Evolutionary conservation across 257 asterid species (phyloP).

Genomic region (Paraleonurus japonicus): DNA sequence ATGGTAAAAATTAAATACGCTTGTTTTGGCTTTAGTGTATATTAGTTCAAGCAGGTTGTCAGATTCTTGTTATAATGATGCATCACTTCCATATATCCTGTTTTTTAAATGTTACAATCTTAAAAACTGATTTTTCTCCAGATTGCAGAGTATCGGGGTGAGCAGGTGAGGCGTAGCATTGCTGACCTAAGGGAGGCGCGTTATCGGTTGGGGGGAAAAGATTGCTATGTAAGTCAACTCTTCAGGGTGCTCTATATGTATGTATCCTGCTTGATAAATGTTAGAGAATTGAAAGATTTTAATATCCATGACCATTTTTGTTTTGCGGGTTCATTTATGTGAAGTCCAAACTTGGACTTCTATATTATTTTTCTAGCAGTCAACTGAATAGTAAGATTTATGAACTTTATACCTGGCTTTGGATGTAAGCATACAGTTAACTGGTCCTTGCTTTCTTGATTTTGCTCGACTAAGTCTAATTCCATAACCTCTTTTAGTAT

Average conservation of each 20-base stretch:
- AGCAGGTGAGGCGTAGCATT: constrained; percentile 78
- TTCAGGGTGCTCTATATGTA: constrained; percentile 18
- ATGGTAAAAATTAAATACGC: constrained; percentile 54
- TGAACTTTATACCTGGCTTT: not conserved
- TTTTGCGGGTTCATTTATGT: not conserved
- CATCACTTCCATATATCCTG: not conserved
- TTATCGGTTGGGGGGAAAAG: constrained; percentile 76
- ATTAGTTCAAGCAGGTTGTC: not conserved
- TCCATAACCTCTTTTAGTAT: not conserved
- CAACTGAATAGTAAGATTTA: not conserved
- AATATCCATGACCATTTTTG: not conserved
- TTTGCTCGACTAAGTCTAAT: not conserved
- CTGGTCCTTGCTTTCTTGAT: constrained; percentile 11
- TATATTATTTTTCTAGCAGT: not conserved
- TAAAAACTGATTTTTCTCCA: constrained; percentile 33
- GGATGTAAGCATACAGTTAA: too few species aligned
- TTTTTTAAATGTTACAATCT: constrained; percentile 8
- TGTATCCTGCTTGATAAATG: not conserved
- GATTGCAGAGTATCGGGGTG: constrained; percentile 95
- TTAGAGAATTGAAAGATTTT: not conserved
- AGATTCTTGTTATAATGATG: constrained; percentile 4
- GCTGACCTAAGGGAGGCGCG: constrained; percentile 89
- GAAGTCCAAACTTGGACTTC: constrained; percentile 2
- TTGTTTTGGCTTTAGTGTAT: not conserved
- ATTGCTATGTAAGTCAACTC: constrained; percentile 85